Conservation (phyloP, 805 yeast species). For the Ogataea glucozyma region DNA sequence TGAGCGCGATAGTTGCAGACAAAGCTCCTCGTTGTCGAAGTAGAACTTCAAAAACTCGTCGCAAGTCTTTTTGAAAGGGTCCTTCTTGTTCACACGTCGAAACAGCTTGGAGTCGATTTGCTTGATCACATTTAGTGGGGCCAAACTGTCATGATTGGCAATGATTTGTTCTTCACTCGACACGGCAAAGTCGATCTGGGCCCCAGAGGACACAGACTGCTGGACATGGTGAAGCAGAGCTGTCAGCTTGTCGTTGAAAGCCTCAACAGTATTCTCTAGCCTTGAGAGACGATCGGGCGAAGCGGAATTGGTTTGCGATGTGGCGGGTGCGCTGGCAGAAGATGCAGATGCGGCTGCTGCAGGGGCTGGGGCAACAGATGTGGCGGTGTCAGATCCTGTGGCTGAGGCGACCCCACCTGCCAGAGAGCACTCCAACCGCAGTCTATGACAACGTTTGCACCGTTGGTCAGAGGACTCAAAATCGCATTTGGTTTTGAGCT, state of each 20-base stretch:
- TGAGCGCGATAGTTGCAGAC: slow-evolving; percentile 46
- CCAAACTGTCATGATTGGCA: slow-evolving; percentile 22
- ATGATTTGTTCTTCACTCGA: slow-evolving; percentile 16
- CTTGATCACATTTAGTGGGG: slow-evolving; percentile 35
- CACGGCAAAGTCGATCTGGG: slow-evolving; percentile 16
- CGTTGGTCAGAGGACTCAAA: slow-evolving; percentile 43
- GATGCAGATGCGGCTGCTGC: not conserved
- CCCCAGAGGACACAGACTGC: slow-evolving; percentile 15
- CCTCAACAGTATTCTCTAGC: slow-evolving; percentile 20
- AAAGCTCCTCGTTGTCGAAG: slow-evolving; percentile 42
- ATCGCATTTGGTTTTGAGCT: slow-evolving; percentile 59
- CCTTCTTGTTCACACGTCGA: slow-evolving; percentile 26
- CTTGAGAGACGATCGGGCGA: slow-evolving; percentile 13
- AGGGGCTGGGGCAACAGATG: not conserved
- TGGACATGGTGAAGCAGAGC: slow-evolving; percentile 20
- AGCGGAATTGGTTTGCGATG: not conserved
- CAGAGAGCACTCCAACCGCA: slow-evolving; percentile 50
- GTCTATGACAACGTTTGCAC: slow-evolving; percentile 54
- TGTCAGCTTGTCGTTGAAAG: slow-evolving; percentile 20
- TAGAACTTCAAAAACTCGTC: slow-evolving; percentile 50
- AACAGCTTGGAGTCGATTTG: slow-evolving; percentile 33
- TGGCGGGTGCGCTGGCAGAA: no score
- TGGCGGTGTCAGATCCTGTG: no score
- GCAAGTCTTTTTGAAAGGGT: slow-evolving; percentile 38
- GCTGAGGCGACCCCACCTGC: slow-evolving; percentile 15